Conservation (phyloP, 805 yeast species). For the Metschnikowia aberdeeniae region DNA sequence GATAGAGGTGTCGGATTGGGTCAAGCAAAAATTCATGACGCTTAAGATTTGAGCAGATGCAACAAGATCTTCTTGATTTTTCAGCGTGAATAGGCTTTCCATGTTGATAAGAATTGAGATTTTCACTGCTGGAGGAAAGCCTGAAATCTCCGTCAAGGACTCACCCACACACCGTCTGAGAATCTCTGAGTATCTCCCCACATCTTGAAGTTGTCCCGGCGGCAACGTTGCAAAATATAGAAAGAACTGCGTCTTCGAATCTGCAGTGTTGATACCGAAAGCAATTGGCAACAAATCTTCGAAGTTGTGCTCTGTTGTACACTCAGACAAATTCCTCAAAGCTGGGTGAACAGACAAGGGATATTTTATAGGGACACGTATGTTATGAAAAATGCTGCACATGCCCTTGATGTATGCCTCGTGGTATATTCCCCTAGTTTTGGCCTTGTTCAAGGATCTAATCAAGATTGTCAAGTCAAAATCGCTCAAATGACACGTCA, state of each 20-base stretch:
- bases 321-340: neutral
- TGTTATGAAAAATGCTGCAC: neutral
- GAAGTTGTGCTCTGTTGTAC: neutral
- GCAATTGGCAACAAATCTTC: neutral
- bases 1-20: too few species aligned
- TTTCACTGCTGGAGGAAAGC: neutral
- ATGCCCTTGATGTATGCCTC: neutral
- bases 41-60: neutral
- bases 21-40: neutral
- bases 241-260: neutral
- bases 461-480: conserved; percentile 1
- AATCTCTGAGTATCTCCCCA: neutral
- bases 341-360: neutral
- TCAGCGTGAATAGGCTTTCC: neutral
- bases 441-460: conserved; percentile 1
- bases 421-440: neutral
- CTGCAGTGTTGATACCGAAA: conserved; percentile 1
- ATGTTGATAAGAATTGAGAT: neutral
- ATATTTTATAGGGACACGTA: neutral
- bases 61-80: neutral
- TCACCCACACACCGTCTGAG: neutral
- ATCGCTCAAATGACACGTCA: neutral
- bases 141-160: neutral
- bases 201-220: neutral
- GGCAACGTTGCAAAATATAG: neutral